Evolutionary conservation across 176 grass and related monocot genomes (phyloP).

Genomic region (Oropetium thomaeum): DNA sequence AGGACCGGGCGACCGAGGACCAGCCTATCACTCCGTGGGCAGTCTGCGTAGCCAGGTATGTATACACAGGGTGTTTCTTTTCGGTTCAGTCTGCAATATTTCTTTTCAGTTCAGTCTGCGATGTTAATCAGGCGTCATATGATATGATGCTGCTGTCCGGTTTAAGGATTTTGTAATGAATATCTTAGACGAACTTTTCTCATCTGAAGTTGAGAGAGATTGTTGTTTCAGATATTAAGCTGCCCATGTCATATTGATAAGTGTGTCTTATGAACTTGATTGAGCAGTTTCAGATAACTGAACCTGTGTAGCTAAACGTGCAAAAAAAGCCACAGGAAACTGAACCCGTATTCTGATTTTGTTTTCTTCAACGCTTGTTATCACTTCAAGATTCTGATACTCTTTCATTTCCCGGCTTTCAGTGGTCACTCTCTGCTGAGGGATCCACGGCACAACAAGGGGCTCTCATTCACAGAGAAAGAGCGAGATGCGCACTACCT

Average conservation of each 20-base stretch:
- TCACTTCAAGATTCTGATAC: background rate
- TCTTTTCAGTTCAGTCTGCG: background rate
- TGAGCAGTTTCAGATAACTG: too few species aligned
- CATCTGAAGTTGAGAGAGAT: background rate
- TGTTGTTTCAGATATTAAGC: background rate
- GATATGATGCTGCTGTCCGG: background rate
- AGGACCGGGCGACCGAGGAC: constrained; percentile 54
- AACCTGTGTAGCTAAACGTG: background rate
- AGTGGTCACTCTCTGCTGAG: constrained; percentile 67
- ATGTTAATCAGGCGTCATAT: background rate
- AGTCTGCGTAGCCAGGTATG: constrained; percentile 62
- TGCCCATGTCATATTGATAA: background rate
- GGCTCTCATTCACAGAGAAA: constrained; percentile 62
- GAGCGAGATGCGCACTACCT: constrained; percentile 81
- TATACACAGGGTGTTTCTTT: background rate
- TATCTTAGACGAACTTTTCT: background rate
- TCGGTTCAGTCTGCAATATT: background rate
- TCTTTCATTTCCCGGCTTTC: background rate
- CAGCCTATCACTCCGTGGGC: constrained; percentile 64
- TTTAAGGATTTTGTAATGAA: background rate
- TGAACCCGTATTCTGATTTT: background rate
- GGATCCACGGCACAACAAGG: constrained; percentile 81
- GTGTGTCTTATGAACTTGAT: background rate
- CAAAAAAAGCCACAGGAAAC: background rate
- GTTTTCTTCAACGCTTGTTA: background rate